Percentiles rank a stretch among this genome's conserved stretches.
Evolutionary conservation across 768 basidiomycete genomes (phyloP).

Genomic region (Tylopilus sp.): DNA sequence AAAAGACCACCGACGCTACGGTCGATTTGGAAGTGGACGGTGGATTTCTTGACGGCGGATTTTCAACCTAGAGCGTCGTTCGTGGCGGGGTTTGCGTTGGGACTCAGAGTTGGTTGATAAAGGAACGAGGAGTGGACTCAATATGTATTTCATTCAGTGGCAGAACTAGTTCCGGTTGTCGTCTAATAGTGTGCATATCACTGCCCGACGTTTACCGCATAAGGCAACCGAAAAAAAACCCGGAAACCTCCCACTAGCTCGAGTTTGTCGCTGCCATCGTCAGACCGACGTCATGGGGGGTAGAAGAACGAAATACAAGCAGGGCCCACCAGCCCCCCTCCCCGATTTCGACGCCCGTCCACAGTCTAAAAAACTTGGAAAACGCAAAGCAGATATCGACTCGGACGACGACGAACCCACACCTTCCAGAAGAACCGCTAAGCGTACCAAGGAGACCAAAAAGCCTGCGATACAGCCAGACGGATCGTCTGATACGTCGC

Average conservation of each 20-base stretch:
- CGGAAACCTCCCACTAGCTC: background rate
- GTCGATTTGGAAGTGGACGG: constrained; percentile 62
- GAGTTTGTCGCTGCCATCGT: background rate
- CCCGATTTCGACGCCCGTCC: constrained; percentile 32
- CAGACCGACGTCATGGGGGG: constrained; percentile 62
- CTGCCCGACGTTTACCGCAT: constrained; percentile 11
- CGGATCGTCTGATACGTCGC: constrained; percentile 30
- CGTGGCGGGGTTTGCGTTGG: constrained; percentile 76
- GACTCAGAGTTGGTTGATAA: constrained; percentile 79
- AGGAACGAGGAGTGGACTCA: background rate
- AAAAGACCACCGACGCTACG: constrained; percentile 59
- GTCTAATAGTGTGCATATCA: background rate
- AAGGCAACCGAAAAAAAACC: constrained; percentile 25
- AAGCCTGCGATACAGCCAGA: constrained; percentile 18
- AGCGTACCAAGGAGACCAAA: constrained; percentile 34
- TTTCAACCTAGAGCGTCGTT: constrained; percentile 91
- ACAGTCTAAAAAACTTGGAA: constrained; percentile 60
- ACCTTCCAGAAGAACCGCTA: constrained; percentile 26
- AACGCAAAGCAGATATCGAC: constrained; percentile 62
- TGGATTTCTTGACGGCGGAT: constrained; percentile 86
- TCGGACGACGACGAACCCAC: constrained; percentile 30
- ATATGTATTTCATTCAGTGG: background rate
- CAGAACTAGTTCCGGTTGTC: background rate
- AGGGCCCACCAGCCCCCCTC: constrained; percentile 63
- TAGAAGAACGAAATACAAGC: constrained; percentile 82